These are phyloP conservation scores for Populus tomentosa DNA, from an alignment of 441 rosid species.

Conservation along the genomic window DNA sequence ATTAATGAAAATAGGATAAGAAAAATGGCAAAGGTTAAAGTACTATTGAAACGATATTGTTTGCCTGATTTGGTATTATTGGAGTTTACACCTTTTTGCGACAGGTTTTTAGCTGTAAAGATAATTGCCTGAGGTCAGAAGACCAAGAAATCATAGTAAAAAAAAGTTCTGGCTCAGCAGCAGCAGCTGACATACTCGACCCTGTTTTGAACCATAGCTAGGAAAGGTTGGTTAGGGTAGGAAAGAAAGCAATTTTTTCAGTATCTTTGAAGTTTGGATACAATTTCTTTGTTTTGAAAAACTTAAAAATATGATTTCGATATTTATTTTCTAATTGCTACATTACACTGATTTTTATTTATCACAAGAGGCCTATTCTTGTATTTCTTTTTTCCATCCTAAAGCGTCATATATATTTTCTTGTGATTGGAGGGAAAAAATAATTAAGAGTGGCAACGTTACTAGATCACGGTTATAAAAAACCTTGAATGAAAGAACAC, in stretches of 20 bases:
- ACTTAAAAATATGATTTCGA: background rate
- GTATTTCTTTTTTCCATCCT: background rate
- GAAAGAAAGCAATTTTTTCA: background rate
- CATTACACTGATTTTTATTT: background rate
- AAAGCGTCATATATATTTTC: background rate
- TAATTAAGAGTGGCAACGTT: too few species aligned
- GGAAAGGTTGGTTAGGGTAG: background rate
- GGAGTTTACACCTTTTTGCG: background rate
- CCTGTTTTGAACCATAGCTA: background rate
- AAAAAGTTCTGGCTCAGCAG: background rate
- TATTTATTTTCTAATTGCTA: background rate
- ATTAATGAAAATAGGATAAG: background rate
- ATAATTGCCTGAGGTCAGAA: background rate
- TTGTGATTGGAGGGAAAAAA: background rate
- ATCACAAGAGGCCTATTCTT: background rate
- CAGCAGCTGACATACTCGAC: background rate
- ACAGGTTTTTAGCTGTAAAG: background rate
- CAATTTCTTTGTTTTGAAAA: background rate
- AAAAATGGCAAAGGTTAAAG: background rate
- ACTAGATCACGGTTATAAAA: too few species aligned
- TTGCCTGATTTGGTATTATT: background rate
- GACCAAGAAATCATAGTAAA: background rate
- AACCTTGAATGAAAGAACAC: background rate
- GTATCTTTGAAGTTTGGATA: background rate
- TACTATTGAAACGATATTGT: background rate